Evolutionary conservation across 2,329 filamentous ascomycete species (phyloP).

Genomic region (Penicillium sclerotiorum): DNA sequence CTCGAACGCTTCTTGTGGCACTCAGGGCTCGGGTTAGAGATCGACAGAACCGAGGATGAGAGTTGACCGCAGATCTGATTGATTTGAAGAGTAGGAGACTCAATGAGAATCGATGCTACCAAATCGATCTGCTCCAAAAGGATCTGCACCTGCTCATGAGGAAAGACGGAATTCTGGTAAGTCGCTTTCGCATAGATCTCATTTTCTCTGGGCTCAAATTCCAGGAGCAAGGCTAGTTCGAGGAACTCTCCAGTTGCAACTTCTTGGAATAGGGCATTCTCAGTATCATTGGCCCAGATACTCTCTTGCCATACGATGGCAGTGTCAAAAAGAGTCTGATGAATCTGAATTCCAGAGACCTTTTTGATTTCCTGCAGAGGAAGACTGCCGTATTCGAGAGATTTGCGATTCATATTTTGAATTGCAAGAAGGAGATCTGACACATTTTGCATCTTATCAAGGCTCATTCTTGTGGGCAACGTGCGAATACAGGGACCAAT

Average conservation of each 20-base stretch:
- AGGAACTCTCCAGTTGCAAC: conserved; percentile 68
- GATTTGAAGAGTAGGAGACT: conserved; percentile 37
- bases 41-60: conserved; percentile 47
- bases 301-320: conserved; percentile 86
- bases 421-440: conserved; percentile 65
- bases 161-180: conserved; percentile 58
- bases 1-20: conserved; percentile 43
- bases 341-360: conserved; percentile 56
- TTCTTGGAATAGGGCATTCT: conserved; percentile 54
- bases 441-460: conserved; percentile 55
- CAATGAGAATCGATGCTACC: conserved; percentile 51
- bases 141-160: conserved; percentile 56
- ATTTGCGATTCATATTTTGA: conserved; percentile 66
- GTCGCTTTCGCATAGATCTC: conserved; percentile 57
- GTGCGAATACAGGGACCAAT: conserved; percentile 80
- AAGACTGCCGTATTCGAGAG: conserved; percentile 65
- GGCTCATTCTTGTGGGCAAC: conserved; percentile 69
- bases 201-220: conserved; percentile 66
- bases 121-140: conserved; percentile 65
- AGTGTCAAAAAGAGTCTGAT: conserved; percentile 68
- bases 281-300: conserved; percentile 43
- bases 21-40: conserved; percentile 49
- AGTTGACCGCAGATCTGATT: conserved; percentile 32
- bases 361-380: conserved; percentile 71
- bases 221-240: conserved; percentile 75